Percentiles rank a stretch among this genome's conserved stretches.
phyloP scores from a whole-genome alignment of 352 stramenopile species.

The Phytophthora agathidicida region DNA sequence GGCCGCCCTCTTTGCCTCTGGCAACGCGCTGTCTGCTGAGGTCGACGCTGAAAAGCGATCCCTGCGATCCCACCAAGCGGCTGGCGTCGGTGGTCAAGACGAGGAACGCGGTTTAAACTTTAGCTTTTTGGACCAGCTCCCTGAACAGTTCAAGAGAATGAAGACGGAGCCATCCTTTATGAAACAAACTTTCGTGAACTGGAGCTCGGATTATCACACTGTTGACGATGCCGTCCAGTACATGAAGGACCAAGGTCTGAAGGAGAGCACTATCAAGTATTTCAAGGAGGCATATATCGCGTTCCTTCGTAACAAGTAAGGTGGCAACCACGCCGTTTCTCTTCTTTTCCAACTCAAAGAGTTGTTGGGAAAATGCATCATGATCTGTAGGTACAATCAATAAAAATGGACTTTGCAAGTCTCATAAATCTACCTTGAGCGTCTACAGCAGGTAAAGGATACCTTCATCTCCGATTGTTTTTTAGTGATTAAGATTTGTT shows the following conservation, averaged over 20 bases:
- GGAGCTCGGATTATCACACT: neutral
- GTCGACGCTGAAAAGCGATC: neutral
- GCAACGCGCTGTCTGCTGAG: neutral
- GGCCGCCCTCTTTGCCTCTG: neutral
- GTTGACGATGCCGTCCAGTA: neutral
- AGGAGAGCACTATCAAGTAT: neutral
- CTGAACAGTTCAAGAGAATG: neutral
- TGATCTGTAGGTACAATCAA: too few relatives aligned
- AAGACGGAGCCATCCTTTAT: neutral
- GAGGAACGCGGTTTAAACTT: conserved; percentile 1
- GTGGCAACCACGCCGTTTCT: too few relatives aligned
- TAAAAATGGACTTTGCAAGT: too few relatives aligned
- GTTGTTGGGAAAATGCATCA: too few relatives aligned
- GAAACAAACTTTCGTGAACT: neutral
- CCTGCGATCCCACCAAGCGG: neutral
- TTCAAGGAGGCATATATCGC: neutral
- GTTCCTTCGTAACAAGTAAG: too few relatives aligned
- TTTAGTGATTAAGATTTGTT: too few relatives aligned
- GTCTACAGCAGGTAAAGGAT: too few relatives aligned
- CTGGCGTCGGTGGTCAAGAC: neutral
- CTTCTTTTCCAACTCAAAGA: too few relatives aligned
- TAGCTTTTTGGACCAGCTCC: neutral
- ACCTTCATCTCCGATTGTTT: too few relatives aligned
- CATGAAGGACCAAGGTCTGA: neutral
- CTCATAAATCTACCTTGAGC: too few relatives aligned